Base-by-base conservation (phyloP, 352 stramenopile genomes). In the Sclerospora graminicola region DNA sequence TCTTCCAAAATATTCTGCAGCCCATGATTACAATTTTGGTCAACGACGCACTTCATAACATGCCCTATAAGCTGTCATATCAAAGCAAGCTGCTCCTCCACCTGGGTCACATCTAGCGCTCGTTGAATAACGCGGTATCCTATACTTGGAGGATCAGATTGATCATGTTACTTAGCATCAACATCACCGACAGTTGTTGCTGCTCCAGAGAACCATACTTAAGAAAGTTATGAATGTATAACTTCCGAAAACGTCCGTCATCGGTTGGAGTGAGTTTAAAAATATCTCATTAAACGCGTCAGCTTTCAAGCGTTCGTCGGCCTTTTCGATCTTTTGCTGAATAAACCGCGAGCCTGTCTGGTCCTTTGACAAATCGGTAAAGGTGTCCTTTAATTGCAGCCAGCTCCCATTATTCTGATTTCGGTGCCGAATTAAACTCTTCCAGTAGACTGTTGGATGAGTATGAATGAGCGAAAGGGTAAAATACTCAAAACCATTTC, bases 1-100 rank as follows among this genome's bases (percentile, higher is more conserved):
- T 60, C 41, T 67, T 78, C 63, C 65, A 83, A 27, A 74, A 88
- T 23, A 76, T 99, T 99, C 55, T 99, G 96, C 33, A 99, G 84
- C 6, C 99, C 96, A 56, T 99, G 96, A 51, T 99, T 99, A 9
- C 94, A 95, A 56, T 98, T 97, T 54, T 99, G 95, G 50, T 99
- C 96, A 32, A 97, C 75, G 26, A 98, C 96, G 57, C 92, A 98
- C 48, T 88, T 89, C 53, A 94, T 64, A 14, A 94, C 75, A 36
- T 91, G 66, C 0, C 77, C 82, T 34, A 69, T 61, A 13, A 95
- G 62, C 54, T 95, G 81, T 8, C 59, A 55, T 31, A 95, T 89
- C 36, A 95, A 19, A 11, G 57, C 33, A 8, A 92, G 60, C 40
- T 93, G 79, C 45, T 93, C 79, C 13, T 73, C 60, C 5, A 84